Evolutionary conservation across 305 asterid species (phyloP), one percentile per base, ranked within the genome.

Genomic region (Salvia sclarea): DNA sequence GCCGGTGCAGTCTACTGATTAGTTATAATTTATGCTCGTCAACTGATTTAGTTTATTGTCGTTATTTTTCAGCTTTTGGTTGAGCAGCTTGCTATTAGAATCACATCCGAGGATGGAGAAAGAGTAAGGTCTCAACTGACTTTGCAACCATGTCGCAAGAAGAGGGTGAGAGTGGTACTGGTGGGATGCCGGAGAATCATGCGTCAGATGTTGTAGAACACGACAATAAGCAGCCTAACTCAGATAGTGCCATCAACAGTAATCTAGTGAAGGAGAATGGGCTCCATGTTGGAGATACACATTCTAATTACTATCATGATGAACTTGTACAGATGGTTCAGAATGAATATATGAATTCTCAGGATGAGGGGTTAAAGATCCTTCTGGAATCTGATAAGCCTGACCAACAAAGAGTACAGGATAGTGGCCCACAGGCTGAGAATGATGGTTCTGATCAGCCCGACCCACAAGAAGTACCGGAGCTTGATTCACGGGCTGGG

Each of bases 331-430:
- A 79, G 76, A 84, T 82, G 93, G 88, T 91, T 80, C 94, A 89
- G 86, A 91, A 86, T 79, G 97, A 86, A 73, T 95, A 85, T 78
- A 75, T 95, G 88, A 89, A 85, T 74, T 85, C 94, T 78, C 96
- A 91, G 76, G 84, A 82, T 64, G 82, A 69, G 75, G 93, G 81
- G 41, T 76, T 92, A 75, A 80, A 81, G 81, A 77, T 63, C 65
- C 53, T 63, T 61, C 65, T 59, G 16, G 71, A 78, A 64, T 76
- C 89, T 78, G 80, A 72, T 21, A 62, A 3, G 37, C 69, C 75
- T 47, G 76, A 56, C 64, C 61, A 55, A 61, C 78, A 30, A 67
- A 75, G 69, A 58, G 73, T 71, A 64, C 74, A 61, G 68, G 84
- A 57, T 37, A 70, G 52, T 4, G 68, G 68, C 63, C 76, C 79